These are phyloP conservation scores for Cystobasidiaceae sp. DNA, from an alignment of 1,284 basidiomycete species.

Conservation along the genomic window DNA sequence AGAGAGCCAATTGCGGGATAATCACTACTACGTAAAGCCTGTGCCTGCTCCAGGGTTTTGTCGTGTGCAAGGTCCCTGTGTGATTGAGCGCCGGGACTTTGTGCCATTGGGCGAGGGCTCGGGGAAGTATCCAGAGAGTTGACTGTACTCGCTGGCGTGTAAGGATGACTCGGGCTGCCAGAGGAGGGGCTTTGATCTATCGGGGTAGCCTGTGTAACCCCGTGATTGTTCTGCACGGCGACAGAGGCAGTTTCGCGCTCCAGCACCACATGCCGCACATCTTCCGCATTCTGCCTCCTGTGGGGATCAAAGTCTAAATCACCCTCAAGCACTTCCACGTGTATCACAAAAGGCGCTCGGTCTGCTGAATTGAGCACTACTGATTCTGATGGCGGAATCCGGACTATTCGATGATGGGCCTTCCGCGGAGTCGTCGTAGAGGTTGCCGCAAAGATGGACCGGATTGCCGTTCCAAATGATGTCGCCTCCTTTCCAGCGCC, in stretches of 20 bases:
- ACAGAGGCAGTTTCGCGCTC: conserved; percentile 36
- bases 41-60: too few relatives aligned
- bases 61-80: too few relatives aligned
- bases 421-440: not conserved
- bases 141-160: too few relatives aligned
- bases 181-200: not conserved
- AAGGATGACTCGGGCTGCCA: too few relatives aligned
- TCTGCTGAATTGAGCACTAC: conserved; percentile 98
- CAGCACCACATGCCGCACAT: conserved; percentile 36
- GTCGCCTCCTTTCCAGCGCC: not conserved
- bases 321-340: conserved; percentile 84
- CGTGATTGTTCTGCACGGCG: not conserved
- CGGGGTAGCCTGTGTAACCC: not conserved
- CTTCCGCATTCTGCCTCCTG: conserved; percentile 63
- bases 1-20: conserved; percentile 40
- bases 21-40: too few relatives aligned
- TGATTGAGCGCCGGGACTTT: too few relatives aligned
- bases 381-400: conserved; percentile 94
- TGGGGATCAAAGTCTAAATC: conserved; percentile 91
- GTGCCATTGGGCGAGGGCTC: too few relatives aligned
- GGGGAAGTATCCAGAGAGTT: too few relatives aligned
- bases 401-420: conserved; percentile 86
- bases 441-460: not conserved
- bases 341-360: conserved; percentile 84
- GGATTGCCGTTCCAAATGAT: not conserved